Evolutionary conservation across 1,284 basidiomycete genomes (phyloP).

Genomic region (Cutaneotrichosporon cyanovorans): DNA sequence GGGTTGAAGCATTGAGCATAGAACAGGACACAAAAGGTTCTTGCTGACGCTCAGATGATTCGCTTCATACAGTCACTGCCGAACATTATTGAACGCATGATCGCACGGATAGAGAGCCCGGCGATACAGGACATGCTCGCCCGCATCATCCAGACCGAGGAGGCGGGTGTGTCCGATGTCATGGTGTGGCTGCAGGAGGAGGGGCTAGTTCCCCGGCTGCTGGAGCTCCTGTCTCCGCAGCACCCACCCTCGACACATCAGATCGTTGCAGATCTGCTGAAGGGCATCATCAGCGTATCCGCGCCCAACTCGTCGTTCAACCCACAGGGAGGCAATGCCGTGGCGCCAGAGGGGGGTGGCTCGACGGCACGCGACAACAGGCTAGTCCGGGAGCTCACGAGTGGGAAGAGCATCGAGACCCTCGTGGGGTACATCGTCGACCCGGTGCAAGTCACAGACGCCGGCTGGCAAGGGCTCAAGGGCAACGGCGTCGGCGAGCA

Average conservation of each 20-base stretch:
- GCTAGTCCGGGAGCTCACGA: constrained; percentile 84
- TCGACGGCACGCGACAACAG: constrained; percentile 54
- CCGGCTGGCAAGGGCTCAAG: constrained; percentile 24
- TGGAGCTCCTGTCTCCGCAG: constrained; percentile 73
- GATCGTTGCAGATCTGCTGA: constrained; percentile 84
- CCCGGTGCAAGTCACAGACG: constrained; percentile 51
- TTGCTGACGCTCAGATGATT: constrained; percentile 63
- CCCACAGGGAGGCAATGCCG: constrained; percentile 56
- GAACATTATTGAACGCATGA: constrained; percentile 70
- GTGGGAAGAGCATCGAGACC: constrained; percentile 61
- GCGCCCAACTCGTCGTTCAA: constrained; percentile 59
- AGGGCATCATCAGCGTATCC: constrained; percentile 89
- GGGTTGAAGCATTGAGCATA: constrained; percentile 37
- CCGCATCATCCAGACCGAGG: constrained; percentile 86
- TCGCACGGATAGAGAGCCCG: constrained; percentile 79
- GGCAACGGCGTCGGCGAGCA: constrained; percentile 15
- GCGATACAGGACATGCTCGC: constrained; percentile 88
- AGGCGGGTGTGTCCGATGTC: constrained; percentile 73
- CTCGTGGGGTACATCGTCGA: constrained; percentile 75
- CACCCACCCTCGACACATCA: constrained; percentile 73
- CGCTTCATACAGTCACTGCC: constrained; percentile 81
- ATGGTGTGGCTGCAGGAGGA: constrained; percentile 88
- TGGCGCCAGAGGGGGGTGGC: constrained; percentile 46
- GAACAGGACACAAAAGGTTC: no score
- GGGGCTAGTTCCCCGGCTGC: constrained; percentile 71